These are phyloP conservation scores for Xylaria sp. DNA, from an alignment of 2,329 filamentous ascomycete species.

Conservation along the genomic window DNA sequence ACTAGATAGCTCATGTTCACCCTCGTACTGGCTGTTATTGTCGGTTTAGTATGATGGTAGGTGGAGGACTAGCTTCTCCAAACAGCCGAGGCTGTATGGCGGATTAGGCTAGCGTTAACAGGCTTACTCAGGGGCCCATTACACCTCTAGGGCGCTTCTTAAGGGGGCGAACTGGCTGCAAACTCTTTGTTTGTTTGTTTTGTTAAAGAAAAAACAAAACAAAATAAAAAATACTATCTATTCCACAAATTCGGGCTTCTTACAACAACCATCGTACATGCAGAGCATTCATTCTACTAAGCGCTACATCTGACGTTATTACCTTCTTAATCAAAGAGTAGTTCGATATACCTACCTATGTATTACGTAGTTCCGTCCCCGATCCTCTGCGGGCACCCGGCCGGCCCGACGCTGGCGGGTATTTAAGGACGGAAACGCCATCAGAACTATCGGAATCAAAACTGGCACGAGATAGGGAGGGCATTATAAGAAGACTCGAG, in stretches of 20 bases:
- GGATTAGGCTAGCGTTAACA: conserved; percentile 12
- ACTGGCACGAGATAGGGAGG: too few relatives aligned
- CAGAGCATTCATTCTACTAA: neutral
- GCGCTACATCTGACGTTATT: neutral
- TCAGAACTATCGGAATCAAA: neutral
- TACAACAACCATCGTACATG: neutral
- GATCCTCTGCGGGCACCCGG: neutral
- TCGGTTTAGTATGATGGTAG: neutral
- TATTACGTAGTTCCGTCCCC: neutral
- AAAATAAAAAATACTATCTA: neutral
- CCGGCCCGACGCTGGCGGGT: neutral
- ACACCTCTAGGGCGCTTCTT: neutral
- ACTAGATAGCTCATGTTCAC: conserved; percentile 10
- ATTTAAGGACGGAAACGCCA: neutral
- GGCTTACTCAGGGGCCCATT: conserved; percentile 8
- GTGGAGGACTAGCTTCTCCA: conserved; percentile 24
- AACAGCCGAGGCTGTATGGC: conserved; percentile 31
- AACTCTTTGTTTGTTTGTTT: neutral
- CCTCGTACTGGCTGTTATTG: neutral
- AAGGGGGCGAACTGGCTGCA: neutral
- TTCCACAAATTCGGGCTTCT: neutral
- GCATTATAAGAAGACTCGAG: neutral
- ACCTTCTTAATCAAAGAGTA: neutral
- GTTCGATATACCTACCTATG: neutral
- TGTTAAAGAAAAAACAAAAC: too few relatives aligned